These are phyloP conservation scores for Lupinus albus DNA, from an alignment of 306 rosid genomes.

Conservation along the genomic window DNA sequence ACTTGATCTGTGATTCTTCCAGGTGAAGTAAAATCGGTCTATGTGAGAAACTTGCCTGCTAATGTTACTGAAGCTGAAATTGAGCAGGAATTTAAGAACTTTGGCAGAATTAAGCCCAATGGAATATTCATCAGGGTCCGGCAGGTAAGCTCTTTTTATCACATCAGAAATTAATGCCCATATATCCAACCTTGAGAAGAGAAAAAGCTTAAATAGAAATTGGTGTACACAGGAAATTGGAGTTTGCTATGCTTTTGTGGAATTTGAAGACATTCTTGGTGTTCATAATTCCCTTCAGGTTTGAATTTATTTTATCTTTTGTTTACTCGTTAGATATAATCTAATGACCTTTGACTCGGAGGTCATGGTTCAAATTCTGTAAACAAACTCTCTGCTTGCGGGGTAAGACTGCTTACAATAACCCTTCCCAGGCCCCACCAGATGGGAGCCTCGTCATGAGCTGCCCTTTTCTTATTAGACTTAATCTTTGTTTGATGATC, in stretches of 20 bases:
- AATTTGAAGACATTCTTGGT: slow-evolving; percentile 79
- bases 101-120: slow-evolving; percentile 78
- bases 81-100: slow-evolving; percentile 72
- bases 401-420: too few relatives aligned
- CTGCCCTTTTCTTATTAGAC: background rate
- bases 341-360: too few relatives aligned
- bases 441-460: too few relatives aligned
- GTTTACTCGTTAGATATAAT: background rate
- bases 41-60: slow-evolving; percentile 86
- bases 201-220: slow-evolving; percentile 38
- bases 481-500: slow-evolving; percentile 2
- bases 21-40: slow-evolving; percentile 91
- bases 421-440: too few relatives aligned
- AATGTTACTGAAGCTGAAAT: slow-evolving; percentile 76
- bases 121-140: slow-evolving; percentile 87
- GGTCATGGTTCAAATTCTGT: too few relatives aligned
- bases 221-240: slow-evolving; percentile 79
- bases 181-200: background rate
- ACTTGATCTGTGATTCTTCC: slow-evolving; percentile 40
- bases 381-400: too few relatives aligned
- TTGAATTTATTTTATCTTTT: slow-evolving; percentile 18
- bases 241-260: slow-evolving; percentile 95
- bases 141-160: slow-evolving; percentile 54
- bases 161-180: background rate
- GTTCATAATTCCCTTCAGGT: slow-evolving; percentile 92